Conservation (phyloP, 164 flowering plant genomes). For the Stephania yunnanensis region DNA sequence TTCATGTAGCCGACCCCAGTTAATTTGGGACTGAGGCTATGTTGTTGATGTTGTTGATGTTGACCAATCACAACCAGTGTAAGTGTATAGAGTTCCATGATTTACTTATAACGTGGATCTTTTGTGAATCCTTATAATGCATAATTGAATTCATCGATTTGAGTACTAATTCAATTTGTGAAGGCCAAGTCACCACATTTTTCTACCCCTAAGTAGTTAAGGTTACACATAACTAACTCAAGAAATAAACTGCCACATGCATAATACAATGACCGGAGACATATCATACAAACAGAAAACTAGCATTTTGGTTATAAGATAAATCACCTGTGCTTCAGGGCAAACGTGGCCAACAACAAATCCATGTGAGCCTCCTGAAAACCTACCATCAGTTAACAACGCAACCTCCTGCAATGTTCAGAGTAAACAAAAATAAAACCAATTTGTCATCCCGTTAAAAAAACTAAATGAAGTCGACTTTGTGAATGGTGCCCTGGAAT, state of each 20-base stretch:
- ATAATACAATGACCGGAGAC: neutral
- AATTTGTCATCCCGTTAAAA: neutral
- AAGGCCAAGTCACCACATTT: neutral
- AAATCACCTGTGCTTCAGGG: constrained; percentile 94
- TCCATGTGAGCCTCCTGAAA: constrained; percentile 98
- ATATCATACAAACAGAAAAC: neutral
- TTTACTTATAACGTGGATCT: too few relatives aligned
- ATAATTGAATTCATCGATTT: too few relatives aligned
- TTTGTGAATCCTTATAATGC: too few relatives aligned
- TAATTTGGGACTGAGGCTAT: too few relatives aligned
- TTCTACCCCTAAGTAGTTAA: neutral
- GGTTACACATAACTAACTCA: neutral
- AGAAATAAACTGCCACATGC: neutral
- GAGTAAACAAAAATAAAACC: neutral
- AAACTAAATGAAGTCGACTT: too few relatives aligned
- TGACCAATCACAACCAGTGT: too few relatives aligned
- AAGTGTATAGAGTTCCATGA: too few relatives aligned
- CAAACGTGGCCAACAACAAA: constrained; percentile 94
- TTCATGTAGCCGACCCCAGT: too few relatives aligned
- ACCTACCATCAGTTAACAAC: constrained; percentile 88
- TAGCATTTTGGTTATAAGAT: neutral
- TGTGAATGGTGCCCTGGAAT: too few relatives aligned
- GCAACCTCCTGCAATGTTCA: constrained; percentile 70
- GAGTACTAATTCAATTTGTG: too few relatives aligned
- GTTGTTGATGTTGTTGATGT: too few relatives aligned